A percentile compares a stretch with the other conserved stretches of the same genome.
These are phyloP conservation scores for Coffea humblotiana DNA, from an alignment of 305 asterid genomes.

Conservation along the genomic window DNA sequence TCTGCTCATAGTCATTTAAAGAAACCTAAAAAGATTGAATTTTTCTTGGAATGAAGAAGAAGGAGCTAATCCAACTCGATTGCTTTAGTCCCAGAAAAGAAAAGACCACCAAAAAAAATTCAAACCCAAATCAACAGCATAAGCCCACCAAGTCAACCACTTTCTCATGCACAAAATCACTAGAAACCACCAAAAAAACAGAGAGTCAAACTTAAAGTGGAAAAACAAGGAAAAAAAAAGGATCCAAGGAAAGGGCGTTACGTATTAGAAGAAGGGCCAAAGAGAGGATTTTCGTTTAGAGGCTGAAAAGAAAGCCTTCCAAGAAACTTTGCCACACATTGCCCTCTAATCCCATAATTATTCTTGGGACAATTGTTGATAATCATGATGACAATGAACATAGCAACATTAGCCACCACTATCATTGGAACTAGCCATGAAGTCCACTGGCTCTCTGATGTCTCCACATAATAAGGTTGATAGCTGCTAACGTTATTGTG, in stretches of 20 bases:
- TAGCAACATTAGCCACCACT: conserved; percentile 74
- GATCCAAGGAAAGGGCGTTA: conserved; percentile 27
- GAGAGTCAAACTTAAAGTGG: background rate
- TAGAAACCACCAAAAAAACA: background rate
- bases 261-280: conserved; percentile 93
- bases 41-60: background rate
- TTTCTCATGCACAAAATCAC: background rate
- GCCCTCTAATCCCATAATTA: conserved; percentile 34
- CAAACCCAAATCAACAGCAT: background rate
- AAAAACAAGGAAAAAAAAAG: background rate
- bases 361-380: conserved; percentile 80
- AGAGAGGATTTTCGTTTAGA: conserved; percentile 81
- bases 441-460: conserved; percentile 77
- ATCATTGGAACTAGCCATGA: conserved; percentile 93
- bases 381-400: conserved; percentile 80
- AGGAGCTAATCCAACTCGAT: background rate
- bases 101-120: background rate
- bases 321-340: conserved; percentile 81
- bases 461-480: conserved; percentile 42
- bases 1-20: background rate
- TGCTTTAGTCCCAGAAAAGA: no score
- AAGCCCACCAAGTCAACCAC: conserved; percentile 2
- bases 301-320: conserved; percentile 95
- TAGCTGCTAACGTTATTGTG: conserved; percentile 22
- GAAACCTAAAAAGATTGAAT: background rate